Percentiles rank a stretch among this genome's conserved stretches.
Evolutionary conservation across 2,329 filamentous ascomycete genomes (phyloP).

Genomic region (Ceratocystis variospora): DNA sequence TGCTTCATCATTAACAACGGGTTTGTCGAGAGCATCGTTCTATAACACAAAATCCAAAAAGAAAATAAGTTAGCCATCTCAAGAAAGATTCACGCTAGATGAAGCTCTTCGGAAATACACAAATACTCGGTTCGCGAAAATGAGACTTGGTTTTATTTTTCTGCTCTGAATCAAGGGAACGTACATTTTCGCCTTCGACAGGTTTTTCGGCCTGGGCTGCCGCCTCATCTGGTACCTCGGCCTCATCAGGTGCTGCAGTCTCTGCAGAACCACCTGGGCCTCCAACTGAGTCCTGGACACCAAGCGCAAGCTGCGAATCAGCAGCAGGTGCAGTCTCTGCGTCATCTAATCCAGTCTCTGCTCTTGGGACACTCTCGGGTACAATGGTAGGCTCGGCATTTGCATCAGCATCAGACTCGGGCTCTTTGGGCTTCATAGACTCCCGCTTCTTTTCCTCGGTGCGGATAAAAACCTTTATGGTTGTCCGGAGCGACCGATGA

Average conservation of each 20-base stretch:
- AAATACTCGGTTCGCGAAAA: neutral
- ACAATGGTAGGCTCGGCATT: conserved; percentile 20
- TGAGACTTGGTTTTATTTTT: neutral
- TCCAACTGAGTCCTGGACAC: neutral
- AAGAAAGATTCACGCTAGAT: neutral
- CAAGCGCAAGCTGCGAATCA: neutral
- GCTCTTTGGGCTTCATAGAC: conserved; percentile 41
- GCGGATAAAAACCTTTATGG: conserved; percentile 79
- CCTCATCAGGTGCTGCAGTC: conserved; percentile 10
- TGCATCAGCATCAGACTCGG: conserved; percentile 17
- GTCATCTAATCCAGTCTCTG: conserved; percentile 8
- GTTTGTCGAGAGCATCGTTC: neutral
- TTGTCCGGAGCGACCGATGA: conserved; percentile 82
- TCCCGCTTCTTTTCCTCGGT: conserved; percentile 84
- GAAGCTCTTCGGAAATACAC: neutral
- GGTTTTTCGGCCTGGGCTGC: conserved; percentile 5
- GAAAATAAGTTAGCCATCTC: neutral
- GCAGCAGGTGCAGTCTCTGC: conserved; percentile 5
- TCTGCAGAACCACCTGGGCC: neutral
- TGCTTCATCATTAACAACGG: neutral
- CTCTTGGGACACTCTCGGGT: conserved; percentile 18
- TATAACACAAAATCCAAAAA: neutral
- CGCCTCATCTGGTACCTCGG: neutral
- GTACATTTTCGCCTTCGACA: conserved; percentile 21
- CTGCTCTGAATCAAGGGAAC: conserved; percentile 31